A percentile compares a stretch with the other conserved stretches of the same genome.
phyloP scores from a whole-genome alignment of 2,329 filamentous ascomycete species.

The Thelonectria blattea region DNA sequence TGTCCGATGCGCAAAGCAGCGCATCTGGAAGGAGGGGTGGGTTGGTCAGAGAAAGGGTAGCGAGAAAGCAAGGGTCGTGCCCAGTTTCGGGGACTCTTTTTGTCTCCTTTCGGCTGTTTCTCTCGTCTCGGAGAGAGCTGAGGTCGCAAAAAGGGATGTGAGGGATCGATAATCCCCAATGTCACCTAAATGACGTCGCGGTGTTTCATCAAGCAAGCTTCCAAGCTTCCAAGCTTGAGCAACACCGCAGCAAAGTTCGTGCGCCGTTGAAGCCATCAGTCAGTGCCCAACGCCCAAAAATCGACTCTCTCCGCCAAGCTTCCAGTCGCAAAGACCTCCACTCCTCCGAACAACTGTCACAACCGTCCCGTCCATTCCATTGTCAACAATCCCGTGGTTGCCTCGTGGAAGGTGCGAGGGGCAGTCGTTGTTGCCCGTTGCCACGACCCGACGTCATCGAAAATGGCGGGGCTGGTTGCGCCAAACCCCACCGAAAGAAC shows the following conservation, averaged over 20 bases:
- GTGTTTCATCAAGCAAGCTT: neutral
- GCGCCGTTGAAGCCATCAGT: neutral
- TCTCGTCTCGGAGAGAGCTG: no score
- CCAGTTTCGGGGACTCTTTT: neutral
- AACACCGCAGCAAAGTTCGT: neutral
- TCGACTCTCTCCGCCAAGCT: no score
- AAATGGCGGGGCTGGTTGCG: conserved; percentile 19
- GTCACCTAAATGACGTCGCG: neutral
- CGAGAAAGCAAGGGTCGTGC: conserved; percentile 2
- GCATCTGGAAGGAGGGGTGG: no score
- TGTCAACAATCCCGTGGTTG: neutral
- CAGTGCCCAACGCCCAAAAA: no score
- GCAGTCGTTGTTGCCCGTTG: neutral
- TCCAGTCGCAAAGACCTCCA: neutral
- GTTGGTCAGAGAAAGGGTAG: no score
- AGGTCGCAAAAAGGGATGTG: no score
- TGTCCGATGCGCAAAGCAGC: neutral
- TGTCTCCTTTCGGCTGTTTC: no score
- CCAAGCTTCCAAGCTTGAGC: neutral
- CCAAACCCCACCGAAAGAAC: neutral
- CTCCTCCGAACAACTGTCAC: neutral
- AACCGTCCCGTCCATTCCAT: neutral
- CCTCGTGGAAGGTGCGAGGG: no score
- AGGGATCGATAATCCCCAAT: neutral
- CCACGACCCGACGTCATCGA: conserved; percentile 16